Conservation (phyloP, 2,329 filamentous ascomycete genomes). For the Xylaria sp. region DNA sequence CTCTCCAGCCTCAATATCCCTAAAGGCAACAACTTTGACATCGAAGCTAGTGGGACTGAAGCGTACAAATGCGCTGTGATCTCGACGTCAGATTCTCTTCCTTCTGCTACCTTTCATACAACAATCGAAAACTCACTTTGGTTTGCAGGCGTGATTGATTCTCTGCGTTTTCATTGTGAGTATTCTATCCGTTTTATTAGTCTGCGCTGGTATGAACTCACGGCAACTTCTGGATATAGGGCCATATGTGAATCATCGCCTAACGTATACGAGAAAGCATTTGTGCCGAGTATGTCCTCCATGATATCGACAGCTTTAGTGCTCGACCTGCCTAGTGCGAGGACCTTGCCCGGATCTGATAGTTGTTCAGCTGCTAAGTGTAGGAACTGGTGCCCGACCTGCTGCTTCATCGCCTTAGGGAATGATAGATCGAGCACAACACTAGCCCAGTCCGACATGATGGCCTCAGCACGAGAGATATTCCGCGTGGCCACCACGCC, state of each 20-base stretch:
- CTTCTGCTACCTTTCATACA: background rate
- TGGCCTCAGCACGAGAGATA: conserved; percentile 50
- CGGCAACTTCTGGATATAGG: conserved; percentile 43
- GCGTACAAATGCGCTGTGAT: conserved; percentile 48
- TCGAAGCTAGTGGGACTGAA: conserved; percentile 46
- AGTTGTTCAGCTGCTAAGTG: conserved; percentile 47
- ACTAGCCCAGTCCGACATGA: conserved; percentile 53
- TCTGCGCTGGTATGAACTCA: conserved; percentile 25
- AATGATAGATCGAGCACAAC: conserved; percentile 50
- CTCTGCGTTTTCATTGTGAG: conserved; percentile 38
- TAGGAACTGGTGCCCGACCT: conserved; percentile 49
- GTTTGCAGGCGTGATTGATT: conserved; percentile 52
- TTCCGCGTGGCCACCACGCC: conserved; percentile 51
- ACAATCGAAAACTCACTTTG: conserved; percentile 47
- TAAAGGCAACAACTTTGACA: conserved; percentile 43
- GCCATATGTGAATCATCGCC: conserved; percentile 44
- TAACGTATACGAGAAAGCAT: conserved; percentile 49
- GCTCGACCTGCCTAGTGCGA: conserved; percentile 47
- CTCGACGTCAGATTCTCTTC: conserved; percentile 15
- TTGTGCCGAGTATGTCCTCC: conserved; percentile 53
- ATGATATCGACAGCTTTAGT: conserved; percentile 44
- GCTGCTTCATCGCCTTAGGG: conserved; percentile 46
- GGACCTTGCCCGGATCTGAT: conserved; percentile 45
- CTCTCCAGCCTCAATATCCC: conserved; percentile 44
- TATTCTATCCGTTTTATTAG: background rate